Percentiles rank a stretch among this genome's conserved stretches.
These are phyloP conservation scores for Scedosporium minutisporum DNA, from an alignment of 2,329 filamentous ascomycete species.

Conservation along the genomic window DNA sequence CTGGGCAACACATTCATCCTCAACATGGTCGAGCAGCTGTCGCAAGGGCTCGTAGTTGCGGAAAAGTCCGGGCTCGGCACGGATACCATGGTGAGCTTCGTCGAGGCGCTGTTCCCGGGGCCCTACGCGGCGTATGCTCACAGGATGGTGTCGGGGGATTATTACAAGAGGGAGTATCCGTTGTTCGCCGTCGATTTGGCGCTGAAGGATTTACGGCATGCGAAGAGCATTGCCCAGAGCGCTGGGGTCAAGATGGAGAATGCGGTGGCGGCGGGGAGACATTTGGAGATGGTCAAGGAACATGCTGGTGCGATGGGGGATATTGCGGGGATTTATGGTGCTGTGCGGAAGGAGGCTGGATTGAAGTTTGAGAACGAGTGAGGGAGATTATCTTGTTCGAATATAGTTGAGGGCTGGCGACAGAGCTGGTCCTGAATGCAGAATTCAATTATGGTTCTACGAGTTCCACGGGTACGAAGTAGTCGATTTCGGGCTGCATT, in stretches of 20 bases:
- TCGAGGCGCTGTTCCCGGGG: slow-evolving; percentile 66
- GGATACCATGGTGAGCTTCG: slow-evolving; percentile 59
- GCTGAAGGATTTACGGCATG: slow-evolving; percentile 72
- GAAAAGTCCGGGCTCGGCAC: slow-evolving; percentile 72
- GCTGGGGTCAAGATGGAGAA: slow-evolving; percentile 54
- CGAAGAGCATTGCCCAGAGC: slow-evolving; percentile 52
- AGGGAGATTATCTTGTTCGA: background rate
- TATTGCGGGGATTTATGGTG: slow-evolving; percentile 74
- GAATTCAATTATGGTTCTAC: no score
- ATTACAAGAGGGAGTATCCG: slow-evolving; percentile 67
- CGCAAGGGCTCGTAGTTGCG: slow-evolving; percentile 68
- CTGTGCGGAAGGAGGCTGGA: slow-evolving; percentile 63
- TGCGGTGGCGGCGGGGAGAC: slow-evolving; percentile 56
- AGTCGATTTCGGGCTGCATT: background rate
- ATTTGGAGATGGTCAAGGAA: slow-evolving; percentile 60
- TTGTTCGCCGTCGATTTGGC: slow-evolving; percentile 76
- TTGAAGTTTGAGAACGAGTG: slow-evolving; percentile 58
- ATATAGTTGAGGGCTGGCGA: background rate
- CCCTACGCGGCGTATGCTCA: slow-evolving; percentile 65
- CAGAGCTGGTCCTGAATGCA: no score
- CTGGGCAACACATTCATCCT: slow-evolving; percentile 81
- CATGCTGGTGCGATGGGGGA: slow-evolving; percentile 62
- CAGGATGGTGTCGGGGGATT: slow-evolving; percentile 67
- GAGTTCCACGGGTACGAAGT: no score
- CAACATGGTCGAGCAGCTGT: slow-evolving; percentile 70